Percentiles rank a stretch among this genome's conserved stretches.
Conservation (phyloP, 108 stramenopile genomes). For the Conticribra weissflogii region DNA sequence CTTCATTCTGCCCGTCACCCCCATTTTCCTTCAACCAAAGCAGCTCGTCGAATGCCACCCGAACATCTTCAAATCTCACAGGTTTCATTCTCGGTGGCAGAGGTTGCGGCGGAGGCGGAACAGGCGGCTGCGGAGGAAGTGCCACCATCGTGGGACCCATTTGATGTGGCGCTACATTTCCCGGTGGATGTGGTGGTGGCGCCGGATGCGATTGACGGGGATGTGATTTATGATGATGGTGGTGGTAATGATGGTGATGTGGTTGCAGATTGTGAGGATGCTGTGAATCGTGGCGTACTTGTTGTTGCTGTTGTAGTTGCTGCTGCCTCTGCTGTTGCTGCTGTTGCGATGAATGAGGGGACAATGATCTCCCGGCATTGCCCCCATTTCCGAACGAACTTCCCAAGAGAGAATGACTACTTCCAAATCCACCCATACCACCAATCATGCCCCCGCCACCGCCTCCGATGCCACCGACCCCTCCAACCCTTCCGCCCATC, state of each 20-base stretch:
- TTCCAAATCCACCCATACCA: background rate
- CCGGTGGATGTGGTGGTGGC: background rate
- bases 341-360: no score
- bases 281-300: background rate
- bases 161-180: background rate
- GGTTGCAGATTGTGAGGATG: background rate
- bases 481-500: background rate
- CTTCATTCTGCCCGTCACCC: background rate
- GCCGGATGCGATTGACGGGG: background rate
- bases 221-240: background rate
- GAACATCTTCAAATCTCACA: constrained; percentile 36
- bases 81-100: constrained; percentile 8
- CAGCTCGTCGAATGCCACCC: constrained; percentile 26
- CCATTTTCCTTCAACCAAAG: background rate
- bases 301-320: background rate
- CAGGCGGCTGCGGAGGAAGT: background rate
- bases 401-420: no score
- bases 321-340: constrained; percentile 1
- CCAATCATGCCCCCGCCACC: background rate
- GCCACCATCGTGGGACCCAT: background rate
- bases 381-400: no score
- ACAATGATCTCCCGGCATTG: no score
- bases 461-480: background rate
- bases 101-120: background rate
- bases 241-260: background rate